These are phyloP conservation scores for Aspergillus tamarii DNA, from an alignment of 2,329 filamentous ascomycete genomes.

Conservation along the genomic window DNA sequence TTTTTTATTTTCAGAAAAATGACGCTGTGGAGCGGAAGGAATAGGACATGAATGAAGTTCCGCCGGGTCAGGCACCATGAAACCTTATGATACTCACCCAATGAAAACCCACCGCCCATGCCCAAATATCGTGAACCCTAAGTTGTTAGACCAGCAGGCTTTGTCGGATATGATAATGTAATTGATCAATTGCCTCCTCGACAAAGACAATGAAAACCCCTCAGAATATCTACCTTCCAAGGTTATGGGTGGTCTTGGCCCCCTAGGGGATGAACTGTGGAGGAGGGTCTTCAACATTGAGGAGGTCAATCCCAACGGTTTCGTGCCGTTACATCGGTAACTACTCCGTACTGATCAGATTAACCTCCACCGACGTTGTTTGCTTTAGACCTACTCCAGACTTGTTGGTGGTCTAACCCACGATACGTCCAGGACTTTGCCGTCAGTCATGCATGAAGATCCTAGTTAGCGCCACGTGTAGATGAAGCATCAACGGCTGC, in stretches of 20 bases:
- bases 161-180: conserved; percentile 1
- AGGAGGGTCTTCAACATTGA: background rate
- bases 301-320: background rate
- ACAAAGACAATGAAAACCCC: conserved; percentile 2
- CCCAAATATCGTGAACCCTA: background rate
- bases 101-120: background rate
- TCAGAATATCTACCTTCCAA: background rate
- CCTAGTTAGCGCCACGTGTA: conserved; percentile 44
- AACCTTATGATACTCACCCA: conserved; percentile 1
- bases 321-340: background rate
- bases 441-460: conserved; percentile 38
- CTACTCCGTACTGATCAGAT: background rate
- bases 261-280: background rate
- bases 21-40: background rate
- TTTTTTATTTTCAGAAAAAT: background rate
- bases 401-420: background rate
- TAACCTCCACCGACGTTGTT: background rate
- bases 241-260: background rate
- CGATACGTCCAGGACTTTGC: conserved; percentile 3
- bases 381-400: background rate
- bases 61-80: conserved; percentile 1
- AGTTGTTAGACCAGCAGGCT: background rate
- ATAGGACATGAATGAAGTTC: background rate
- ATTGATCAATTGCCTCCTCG: conserved; percentile 4
- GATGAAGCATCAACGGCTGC: conserved; percentile 42